phyloP scores from a whole-genome alignment of 1,284 basidiomycete species.

The Malassezia arunalokei region DNA sequence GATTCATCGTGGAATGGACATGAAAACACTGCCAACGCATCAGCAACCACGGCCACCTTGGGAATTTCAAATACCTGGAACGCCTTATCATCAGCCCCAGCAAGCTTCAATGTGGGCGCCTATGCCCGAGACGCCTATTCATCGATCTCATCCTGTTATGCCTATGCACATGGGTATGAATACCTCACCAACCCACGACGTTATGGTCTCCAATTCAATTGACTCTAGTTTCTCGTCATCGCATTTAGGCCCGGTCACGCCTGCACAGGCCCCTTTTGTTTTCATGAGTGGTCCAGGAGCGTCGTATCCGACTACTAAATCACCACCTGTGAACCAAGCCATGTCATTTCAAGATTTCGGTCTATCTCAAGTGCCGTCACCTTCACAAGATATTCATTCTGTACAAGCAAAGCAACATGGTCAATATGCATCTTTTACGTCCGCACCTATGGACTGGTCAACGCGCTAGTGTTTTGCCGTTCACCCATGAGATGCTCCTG shows the following conservation, averaged over 20 bases:
- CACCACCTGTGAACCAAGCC: background rate
- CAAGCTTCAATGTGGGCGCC: background rate
- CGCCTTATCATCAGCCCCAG: background rate
- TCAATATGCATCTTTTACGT: too few relatives aligned
- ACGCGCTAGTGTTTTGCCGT: background rate
- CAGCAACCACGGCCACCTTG: background rate
- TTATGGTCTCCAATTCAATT: slow-evolving; percentile 12
- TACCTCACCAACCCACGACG: slow-evolving; percentile 1
- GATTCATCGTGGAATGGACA: background rate
- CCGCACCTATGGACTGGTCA: background rate
- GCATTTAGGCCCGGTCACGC: slow-evolving; percentile 11
- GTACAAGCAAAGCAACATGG: background rate
- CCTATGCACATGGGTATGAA: slow-evolving; percentile 2
- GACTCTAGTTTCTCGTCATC: slow-evolving; percentile 10
- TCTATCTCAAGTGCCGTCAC: background rate
- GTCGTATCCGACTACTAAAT: background rate
- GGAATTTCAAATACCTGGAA: background rate
- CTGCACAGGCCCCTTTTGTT: background rate
- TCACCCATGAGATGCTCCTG: too few relatives aligned
- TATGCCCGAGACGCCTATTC: slow-evolving; percentile 10
- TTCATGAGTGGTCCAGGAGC: background rate
- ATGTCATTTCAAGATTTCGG: background rate
- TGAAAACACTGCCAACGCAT: too few relatives aligned
- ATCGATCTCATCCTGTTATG: background rate
- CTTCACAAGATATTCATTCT: background rate